Conservation (phyloP, 768 basidiomycete species). For the Suillus spraguei region DNA sequence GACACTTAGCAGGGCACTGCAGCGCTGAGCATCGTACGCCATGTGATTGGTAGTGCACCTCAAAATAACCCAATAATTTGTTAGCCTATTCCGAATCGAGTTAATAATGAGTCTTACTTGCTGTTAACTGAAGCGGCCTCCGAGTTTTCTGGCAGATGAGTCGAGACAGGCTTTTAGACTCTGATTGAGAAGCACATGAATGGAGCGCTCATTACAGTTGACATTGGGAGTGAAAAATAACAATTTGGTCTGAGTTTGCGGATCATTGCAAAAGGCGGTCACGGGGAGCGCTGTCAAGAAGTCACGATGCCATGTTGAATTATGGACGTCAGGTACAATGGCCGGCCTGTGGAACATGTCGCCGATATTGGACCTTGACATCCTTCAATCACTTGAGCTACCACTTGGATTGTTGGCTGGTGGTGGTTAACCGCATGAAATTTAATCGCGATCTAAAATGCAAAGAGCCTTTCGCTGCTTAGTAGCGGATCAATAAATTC, state of each 20-base stretch:
- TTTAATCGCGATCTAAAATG: neutral
- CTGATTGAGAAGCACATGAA: neutral
- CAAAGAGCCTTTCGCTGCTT: no score
- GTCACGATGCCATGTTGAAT: neutral
- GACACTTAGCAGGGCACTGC: neutral
- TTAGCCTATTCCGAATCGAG: neutral
- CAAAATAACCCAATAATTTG: neutral
- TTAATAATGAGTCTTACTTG: neutral
- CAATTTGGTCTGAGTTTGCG: neutral
- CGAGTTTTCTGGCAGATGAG: neutral
- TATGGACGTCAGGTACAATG: no score
- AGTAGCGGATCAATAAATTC: slow-evolving; percentile 1
- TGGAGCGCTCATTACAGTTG: neutral
- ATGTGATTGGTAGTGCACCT: neutral
- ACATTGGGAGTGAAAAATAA: neutral
- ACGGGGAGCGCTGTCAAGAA: neutral
- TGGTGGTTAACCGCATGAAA: neutral
- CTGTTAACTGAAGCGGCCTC: neutral
- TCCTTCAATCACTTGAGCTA: neutral
- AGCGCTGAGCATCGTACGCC: neutral
- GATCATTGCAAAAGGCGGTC: neutral
- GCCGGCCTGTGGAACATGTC: neutral
- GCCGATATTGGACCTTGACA: neutral
- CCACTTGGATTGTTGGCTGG: neutral
- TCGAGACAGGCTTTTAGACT: slow-evolving; percentile 1